These are phyloP conservation scores for Cladophialophora carrionii DNA, from an alignment of 2,329 filamentous ascomycete genomes.

Conservation along the genomic window DNA sequence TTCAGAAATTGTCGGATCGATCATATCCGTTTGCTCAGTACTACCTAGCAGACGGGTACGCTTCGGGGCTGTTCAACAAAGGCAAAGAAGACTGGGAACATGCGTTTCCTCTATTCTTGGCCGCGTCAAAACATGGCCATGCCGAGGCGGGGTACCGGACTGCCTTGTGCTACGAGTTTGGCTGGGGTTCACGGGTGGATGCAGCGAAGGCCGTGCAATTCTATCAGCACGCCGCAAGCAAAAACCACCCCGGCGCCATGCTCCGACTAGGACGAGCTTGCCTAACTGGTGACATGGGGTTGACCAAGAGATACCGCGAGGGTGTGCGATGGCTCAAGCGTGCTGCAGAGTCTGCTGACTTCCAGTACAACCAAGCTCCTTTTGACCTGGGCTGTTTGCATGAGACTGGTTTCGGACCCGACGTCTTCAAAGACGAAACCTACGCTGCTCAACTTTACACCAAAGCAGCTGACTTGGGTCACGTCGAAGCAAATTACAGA, in stretches of 20 bases:
- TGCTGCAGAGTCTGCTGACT: constrained; percentile 83
- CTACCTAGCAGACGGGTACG: constrained; percentile 91
- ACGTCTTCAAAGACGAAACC: constrained; percentile 85
- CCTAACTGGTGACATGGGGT: constrained; percentile 82
- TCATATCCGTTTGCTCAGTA: constrained; percentile 98
- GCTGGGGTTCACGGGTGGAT: constrained; percentile 91
- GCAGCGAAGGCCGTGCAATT: constrained; percentile 92
- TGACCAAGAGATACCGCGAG: constrained; percentile 81
- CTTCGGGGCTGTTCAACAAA: constrained; percentile 93
- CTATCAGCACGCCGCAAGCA: constrained; percentile 84
- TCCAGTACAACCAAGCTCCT: constrained; percentile 88
- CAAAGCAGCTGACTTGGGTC: constrained; percentile 87
- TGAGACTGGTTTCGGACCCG: constrained; percentile 89
- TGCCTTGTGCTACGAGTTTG: constrained; percentile 95
- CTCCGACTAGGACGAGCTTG: constrained; percentile 89
- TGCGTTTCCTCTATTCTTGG: constrained; percentile 88
- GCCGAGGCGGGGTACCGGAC: constrained; percentile 94
- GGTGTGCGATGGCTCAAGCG: constrained; percentile 96
- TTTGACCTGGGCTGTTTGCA: constrained; percentile 89
- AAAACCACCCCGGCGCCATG: constrained; percentile 94
- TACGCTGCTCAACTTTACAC: constrained; percentile 95
- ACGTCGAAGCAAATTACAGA: constrained; percentile 80
- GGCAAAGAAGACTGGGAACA: constrained; percentile 88
- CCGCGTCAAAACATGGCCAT: constrained; percentile 95
- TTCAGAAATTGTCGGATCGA: constrained; percentile 81